These are phyloP conservation scores for Fraxinus platypoda DNA, from an alignment of 305 asterid species.

Conservation along the genomic window DNA sequence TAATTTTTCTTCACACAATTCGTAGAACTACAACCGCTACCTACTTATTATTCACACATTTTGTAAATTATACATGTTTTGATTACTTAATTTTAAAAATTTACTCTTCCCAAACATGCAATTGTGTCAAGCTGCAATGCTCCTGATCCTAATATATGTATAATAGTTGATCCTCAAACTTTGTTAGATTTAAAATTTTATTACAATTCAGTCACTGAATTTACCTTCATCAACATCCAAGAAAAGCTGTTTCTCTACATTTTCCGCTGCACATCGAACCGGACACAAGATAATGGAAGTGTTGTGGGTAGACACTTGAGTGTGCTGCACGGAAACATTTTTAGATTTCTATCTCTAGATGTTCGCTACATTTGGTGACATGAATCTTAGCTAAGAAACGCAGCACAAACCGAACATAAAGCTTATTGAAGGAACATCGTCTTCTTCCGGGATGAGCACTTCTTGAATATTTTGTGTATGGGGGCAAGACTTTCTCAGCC, in stretches of 20 bases:
- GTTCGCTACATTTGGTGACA: not conserved
- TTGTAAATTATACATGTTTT: not conserved
- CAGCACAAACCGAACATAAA: not conserved
- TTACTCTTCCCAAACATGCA: not conserved
- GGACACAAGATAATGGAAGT: not conserved
- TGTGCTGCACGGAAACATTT: not conserved
- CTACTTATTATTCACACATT: not conserved
- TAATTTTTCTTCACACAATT: not conserved
- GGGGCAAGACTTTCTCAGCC: slow-evolving; percentile 3
- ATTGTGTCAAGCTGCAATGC: not conserved
- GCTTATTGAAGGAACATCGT: not conserved
- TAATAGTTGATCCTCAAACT: not conserved
- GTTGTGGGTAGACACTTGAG: not conserved
- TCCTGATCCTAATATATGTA: not conserved
- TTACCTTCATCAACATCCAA: not conserved
- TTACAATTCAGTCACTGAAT: not conserved
- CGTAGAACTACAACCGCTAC: not conserved
- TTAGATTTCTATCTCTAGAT: not conserved
- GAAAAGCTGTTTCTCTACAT: not conserved
- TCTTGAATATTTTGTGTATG: not conserved
- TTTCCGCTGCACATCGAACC: not conserved
- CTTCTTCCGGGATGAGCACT: not conserved
- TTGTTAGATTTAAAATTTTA: not conserved
- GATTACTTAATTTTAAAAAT: not conserved
- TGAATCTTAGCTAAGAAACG: not conserved